Evolutionary conservation across 768 basidiomycete species (phyloP).

Genomic region (Panaeolus papilionaceus): DNA sequence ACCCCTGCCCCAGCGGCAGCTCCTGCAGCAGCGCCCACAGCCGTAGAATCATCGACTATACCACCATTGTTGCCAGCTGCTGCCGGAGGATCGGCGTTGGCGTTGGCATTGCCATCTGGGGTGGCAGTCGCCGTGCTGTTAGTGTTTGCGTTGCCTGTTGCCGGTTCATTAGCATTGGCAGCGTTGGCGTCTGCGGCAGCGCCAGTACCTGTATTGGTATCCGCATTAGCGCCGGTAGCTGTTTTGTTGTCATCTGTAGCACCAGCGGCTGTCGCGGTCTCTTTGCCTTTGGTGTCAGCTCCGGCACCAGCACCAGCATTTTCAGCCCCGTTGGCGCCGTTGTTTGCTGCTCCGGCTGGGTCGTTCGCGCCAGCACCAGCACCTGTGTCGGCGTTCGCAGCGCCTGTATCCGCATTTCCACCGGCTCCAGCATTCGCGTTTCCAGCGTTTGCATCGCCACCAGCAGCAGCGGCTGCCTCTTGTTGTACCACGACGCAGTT

Average conservation of each 20-base stretch:
- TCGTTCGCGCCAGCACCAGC: neutral
- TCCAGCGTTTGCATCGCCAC: neutral
- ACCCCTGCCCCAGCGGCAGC: slow-evolving; percentile 21
- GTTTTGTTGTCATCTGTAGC: too few relatives aligned
- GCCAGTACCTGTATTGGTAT: neutral
- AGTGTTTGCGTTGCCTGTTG: neutral
- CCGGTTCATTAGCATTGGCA: neutral
- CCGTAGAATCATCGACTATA: slow-evolving; percentile 23
- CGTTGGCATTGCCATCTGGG: slow-evolving; percentile 28
- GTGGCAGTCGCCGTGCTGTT: slow-evolving; percentile 48
- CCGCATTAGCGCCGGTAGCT: neutral
- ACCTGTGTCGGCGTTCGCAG: neutral
- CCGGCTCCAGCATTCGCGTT: neutral
- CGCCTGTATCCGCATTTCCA: neutral
- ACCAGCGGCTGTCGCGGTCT: too few relatives aligned
- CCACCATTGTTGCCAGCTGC: slow-evolving; percentile 47
- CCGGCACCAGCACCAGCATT: too few relatives aligned
- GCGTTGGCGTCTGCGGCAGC: neutral
- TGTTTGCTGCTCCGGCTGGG: too few relatives aligned
- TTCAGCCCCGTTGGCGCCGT: too few relatives aligned
- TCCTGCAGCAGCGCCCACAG: slow-evolving; percentile 21
- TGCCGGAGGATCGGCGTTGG: neutral
- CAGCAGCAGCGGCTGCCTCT: slow-evolving; percentile 6
- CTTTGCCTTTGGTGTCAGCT: too few relatives aligned
- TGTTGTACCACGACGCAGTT: slow-evolving; percentile 25